Percentiles rank a stretch among this genome's conserved stretches.
Conservation (phyloP, 1,284 basidiomycete genomes). For the Boletus chippewaensis region DNA sequence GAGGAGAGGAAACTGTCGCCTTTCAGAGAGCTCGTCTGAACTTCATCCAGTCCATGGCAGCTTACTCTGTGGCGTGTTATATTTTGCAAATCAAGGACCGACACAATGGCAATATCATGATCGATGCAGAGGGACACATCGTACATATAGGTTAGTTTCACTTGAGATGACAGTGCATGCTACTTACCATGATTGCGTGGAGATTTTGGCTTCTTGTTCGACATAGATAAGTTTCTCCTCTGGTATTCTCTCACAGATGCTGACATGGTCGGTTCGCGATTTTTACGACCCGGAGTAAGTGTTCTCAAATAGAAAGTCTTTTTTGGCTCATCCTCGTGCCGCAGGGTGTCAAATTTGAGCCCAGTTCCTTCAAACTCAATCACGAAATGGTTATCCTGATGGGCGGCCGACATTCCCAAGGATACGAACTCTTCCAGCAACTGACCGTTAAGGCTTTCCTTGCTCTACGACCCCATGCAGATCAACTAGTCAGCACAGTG, state of each 20-base stretch:
- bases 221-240: constrained; percentile 77
- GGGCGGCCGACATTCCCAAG: constrained; percentile 91
- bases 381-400: constrained; percentile 98
- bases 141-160: constrained; percentile 76
- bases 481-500: constrained; percentile 84
- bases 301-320: background rate
- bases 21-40: constrained; percentile 94
- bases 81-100: constrained; percentile 96
- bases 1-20: constrained; percentile 78
- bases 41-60: constrained; percentile 99
- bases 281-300: constrained; percentile 61
- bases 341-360: constrained; percentile 95
- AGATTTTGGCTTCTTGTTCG: constrained; percentile 99
- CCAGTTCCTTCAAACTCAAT: constrained; percentile 94
- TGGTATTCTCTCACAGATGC: constrained; percentile 16
- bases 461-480: constrained; percentile 85
- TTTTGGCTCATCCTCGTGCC: constrained; percentile 10
- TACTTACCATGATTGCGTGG: constrained; percentile 7
- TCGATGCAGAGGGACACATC: constrained; percentile 94
- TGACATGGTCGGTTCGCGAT: constrained; percentile 20
- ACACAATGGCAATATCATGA: constrained; percentile 99
- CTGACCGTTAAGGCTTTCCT: constrained; percentile 96
- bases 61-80: constrained; percentile 98
- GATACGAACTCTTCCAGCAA: constrained; percentile 90
- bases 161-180: background rate